Evolutionary conservation across 1,284 basidiomycete species (phyloP).

Genomic region (Austroboletus novae-zelandiae): DNA sequence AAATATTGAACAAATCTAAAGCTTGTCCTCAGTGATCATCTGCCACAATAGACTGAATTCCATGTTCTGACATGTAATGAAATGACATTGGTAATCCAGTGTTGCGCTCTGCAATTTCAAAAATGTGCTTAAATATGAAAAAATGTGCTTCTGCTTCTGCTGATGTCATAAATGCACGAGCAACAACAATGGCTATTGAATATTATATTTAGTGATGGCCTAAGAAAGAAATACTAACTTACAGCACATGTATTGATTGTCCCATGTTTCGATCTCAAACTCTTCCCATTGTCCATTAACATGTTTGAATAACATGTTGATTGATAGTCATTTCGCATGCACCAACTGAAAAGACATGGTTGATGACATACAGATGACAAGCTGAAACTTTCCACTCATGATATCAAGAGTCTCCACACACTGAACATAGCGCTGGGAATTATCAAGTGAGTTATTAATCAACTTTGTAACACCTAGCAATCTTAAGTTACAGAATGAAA

Average conservation of each 20-base stretch:
- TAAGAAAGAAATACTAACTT: not conserved
- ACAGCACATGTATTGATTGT: not conserved
- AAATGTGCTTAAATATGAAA: not conserved
- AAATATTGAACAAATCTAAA: not conserved
- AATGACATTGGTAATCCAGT: not conserved
- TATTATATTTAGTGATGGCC: not conserved
- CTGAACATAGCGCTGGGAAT: conserved; percentile 17
- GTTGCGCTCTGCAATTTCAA: not conserved
- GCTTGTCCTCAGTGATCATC: conserved; percentile 4
- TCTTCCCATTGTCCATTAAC: conserved; percentile 6
- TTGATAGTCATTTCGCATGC: not conserved
- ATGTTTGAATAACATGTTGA: conserved; percentile 11
- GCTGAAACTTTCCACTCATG: not conserved
- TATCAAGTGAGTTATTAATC: too few species aligned
- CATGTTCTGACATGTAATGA: not conserved
- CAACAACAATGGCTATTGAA: conserved; percentile 1
- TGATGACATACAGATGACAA: conserved; percentile 4
- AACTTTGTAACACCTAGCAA: too few species aligned
- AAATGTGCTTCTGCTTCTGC: not conserved
- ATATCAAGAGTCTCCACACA: conserved; percentile 1
- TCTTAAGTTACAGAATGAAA: too few species aligned
- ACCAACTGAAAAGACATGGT: conserved; percentile 1
- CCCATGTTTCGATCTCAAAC: conserved; percentile 10
- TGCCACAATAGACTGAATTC: conserved; percentile 6
- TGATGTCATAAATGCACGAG: conserved; percentile 2